These are phyloP conservation scores for Mycena sp. DNA, from an alignment of 1,284 basidiomycete species.

Conservation along the genomic window DNA sequence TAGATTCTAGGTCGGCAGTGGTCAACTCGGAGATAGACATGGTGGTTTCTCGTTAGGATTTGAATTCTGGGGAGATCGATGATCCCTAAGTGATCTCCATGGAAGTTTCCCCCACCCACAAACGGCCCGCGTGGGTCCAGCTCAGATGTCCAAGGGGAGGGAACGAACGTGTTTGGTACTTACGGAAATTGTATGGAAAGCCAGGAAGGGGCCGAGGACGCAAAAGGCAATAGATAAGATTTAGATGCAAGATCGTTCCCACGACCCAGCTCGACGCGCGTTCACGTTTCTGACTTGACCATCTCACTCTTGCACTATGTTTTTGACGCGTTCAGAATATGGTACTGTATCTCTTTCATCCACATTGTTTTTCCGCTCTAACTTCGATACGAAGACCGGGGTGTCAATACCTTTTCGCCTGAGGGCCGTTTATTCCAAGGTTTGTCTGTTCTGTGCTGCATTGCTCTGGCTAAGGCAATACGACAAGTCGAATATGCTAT, in stretches of 20 bases:
- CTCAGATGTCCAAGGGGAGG: slow-evolving; percentile 31
- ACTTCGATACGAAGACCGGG: slow-evolving; percentile 74
- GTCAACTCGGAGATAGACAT: slow-evolving; percentile 35
- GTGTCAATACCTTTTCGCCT: slow-evolving; percentile 99
- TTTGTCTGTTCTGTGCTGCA: slow-evolving; percentile 40
- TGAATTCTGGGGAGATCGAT: too few relatives aligned
- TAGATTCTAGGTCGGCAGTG: slow-evolving; percentile 61
- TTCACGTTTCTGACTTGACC: slow-evolving; percentile 25
- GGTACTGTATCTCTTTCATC: slow-evolving; percentile 55
- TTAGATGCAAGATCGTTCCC: slow-evolving; percentile 2
- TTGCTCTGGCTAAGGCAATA: slow-evolving; percentile 13
- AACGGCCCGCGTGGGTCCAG: too few relatives aligned
- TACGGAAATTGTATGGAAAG: background rate
- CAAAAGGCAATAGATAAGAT: background rate
- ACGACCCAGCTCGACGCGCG: background rate
- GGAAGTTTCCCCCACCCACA: too few relatives aligned
- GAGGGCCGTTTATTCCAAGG: slow-evolving; percentile 96
- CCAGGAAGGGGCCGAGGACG: too few relatives aligned
- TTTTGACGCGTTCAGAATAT: slow-evolving; percentile 94
- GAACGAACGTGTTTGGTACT: slow-evolving; percentile 33
- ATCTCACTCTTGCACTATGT: slow-evolving; percentile 60
- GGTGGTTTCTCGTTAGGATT: too few relatives aligned
- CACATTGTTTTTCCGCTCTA: background rate
- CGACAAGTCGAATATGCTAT: slow-evolving; percentile 96
- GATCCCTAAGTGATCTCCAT: too few relatives aligned